phyloP scores from a whole-genome alignment of 495 filamentous ascomycete species.

The Aspergillus biplanus region DNA sequence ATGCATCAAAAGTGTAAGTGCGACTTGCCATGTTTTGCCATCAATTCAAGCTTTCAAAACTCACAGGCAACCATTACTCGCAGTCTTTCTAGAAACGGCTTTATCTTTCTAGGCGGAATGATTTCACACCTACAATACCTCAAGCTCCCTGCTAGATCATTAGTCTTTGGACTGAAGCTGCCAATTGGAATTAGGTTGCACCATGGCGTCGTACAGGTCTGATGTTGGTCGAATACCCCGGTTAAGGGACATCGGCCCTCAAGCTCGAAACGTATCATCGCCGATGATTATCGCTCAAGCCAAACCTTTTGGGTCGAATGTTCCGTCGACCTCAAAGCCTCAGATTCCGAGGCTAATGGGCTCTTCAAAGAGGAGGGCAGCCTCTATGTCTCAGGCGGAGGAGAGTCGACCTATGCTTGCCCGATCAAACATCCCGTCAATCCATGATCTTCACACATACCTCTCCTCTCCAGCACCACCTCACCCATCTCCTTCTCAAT shows the following conservation, averaged over 20 bases:
- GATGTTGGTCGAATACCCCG: slow-evolving; percentile 40
- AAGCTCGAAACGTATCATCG: slow-evolving; percentile 33
- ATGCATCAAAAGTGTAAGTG: slow-evolving; percentile 13
- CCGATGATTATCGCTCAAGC: slow-evolving; percentile 23
- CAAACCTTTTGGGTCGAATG: slow-evolving; percentile 24
- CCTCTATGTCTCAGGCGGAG: slow-evolving; percentile 37
- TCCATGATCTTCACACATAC: slow-evolving; percentile 33
- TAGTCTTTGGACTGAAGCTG: slow-evolving; percentile 35
- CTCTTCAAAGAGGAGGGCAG: slow-evolving; percentile 29
- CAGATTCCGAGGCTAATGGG: slow-evolving; percentile 36
- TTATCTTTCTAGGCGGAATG: slow-evolving; percentile 36
- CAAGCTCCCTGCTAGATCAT: slow-evolving; percentile 29
- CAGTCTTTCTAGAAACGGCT: slow-evolving; percentile 12
- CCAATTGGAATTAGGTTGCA: slow-evolving; percentile 32
- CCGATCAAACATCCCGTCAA: slow-evolving; percentile 27
- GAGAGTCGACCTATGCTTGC: slow-evolving; percentile 29
- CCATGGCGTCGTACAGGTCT: slow-evolving; percentile 45
- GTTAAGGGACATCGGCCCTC: slow-evolving; percentile 31
- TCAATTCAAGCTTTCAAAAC: background rate
- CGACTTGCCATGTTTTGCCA: background rate
- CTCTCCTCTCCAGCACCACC: slow-evolving; percentile 40
- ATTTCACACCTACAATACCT: slow-evolving; percentile 31
- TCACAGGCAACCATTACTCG: slow-evolving; percentile 10
- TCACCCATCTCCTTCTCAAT: slow-evolving; percentile 15
- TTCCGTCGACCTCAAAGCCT: slow-evolving; percentile 27